Evolutionary conservation across 192 early-diverging fungal species (phyloP).

Genomic region (Coemansia sp.): DNA sequence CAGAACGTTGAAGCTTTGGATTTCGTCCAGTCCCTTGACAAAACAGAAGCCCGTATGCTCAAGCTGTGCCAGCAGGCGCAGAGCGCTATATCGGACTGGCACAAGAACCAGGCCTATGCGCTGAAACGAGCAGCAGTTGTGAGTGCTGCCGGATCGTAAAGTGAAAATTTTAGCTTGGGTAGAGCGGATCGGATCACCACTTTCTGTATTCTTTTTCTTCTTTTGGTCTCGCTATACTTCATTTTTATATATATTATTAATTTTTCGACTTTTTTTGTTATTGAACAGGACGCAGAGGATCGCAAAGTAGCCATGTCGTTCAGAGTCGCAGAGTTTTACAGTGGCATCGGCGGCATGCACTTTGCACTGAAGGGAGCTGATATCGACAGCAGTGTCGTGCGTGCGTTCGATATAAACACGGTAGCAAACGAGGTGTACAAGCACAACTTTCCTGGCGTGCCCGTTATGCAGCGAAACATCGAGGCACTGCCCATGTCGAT

Average conservation of each 20-base stretch:
- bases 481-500: slow-evolving; percentile 62
- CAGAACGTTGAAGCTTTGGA: slow-evolving; percentile 47
- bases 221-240: neutral
- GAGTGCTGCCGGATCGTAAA: neutral
- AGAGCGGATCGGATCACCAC: too few relatives aligned
- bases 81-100: slow-evolving; percentile 41
- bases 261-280: neutral
- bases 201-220: neutral
- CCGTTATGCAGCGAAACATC: slow-evolving; percentile 60
- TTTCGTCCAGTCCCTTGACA: slow-evolving; percentile 53
- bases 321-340: slow-evolving; percentile 58
- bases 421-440: slow-evolving; percentile 80
- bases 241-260: neutral
- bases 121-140: slow-evolving; percentile 35
- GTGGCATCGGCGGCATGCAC: slow-evolving; percentile 66
- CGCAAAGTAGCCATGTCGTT: slow-evolving; percentile 17
- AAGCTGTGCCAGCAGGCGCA: slow-evolving; percentile 44
- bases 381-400: slow-evolving; percentile 61
- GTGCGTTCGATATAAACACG: slow-evolving; percentile 95
- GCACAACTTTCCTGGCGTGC: slow-evolving; percentile 62
- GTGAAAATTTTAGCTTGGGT: slow-evolving; percentile 7
- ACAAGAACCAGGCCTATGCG: slow-evolving; percentile 39
- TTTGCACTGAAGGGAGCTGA: slow-evolving; percentile 72
- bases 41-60: slow-evolving; percentile 37
- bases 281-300: neutral